Evolutionary conservation across 2,329 filamentous ascomycete species (phyloP), one percentile per base, ranked within the genome.

Genomic region (Diaporthe sp.): DNA sequence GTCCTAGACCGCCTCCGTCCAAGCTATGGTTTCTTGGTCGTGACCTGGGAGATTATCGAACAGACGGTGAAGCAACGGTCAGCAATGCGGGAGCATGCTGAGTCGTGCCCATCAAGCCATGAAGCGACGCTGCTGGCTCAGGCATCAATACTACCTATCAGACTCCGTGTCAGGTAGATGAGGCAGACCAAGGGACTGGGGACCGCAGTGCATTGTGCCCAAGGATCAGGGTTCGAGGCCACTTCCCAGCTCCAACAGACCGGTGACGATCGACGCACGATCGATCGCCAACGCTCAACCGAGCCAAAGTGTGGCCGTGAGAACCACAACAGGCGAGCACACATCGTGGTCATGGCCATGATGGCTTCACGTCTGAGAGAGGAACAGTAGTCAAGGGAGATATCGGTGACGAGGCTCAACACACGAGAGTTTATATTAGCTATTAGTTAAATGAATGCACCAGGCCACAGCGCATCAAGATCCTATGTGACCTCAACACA

Each of bases 401-500:
- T 7, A 44, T 59, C 70, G 73, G 19, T 71, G 44, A 61, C 73
- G 77, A 77, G 79, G 79, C 75, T 79, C 78, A 78, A 79, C 80
- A 80, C 77, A 77, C 78, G 78, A 78, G 78, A 80, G 79, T 77
- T 78, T 79, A 79, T 80, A 81, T 80, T 81, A 80, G 77, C 76
- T 81, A 81, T 81, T 81, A 81, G 73, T 73, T 74, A 80, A 73
- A 72, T 71, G 73, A 72, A 76, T 73, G 73, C 68, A 66, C 56
- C 44, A 71, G 56, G 70, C 44, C 47, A 58, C 56, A 25, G 47
- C 56, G 56, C 70, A 55, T 25, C 70, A 51, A 61, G 50, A 53
- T 71, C 70, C 70, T 71, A 71, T 25, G 53, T 71, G 56, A 71
- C 47, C 70, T n/a, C 56, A 56, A 53, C 53, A 44, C 44, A 63